phyloP scores from a whole-genome alignment of 2,329 filamentous ascomycete genomes.

The Fusarium anthophilum region DNA sequence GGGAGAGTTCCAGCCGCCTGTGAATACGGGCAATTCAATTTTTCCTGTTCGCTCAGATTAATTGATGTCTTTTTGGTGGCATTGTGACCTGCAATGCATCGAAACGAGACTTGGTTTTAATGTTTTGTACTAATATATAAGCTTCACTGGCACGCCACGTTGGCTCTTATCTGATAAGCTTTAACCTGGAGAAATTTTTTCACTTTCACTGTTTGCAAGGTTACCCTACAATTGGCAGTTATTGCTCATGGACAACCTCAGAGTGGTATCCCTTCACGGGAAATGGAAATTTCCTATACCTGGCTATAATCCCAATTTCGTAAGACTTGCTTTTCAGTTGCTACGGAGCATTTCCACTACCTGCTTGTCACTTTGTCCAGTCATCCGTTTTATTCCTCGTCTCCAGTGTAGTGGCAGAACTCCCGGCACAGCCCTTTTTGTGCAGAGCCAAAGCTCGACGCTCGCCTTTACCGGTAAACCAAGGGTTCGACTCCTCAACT shows the following conservation, averaged over 20 bases:
- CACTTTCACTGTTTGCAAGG: no score
- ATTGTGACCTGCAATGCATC: accelerated
- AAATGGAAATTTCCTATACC: accelerated
- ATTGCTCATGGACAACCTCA: background rate
- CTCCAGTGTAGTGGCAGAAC: accelerated
- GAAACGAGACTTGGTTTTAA: background rate
- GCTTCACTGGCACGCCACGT: accelerated
- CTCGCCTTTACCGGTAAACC: accelerated
- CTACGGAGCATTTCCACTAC: accelerated
- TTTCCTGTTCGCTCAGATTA: accelerated
- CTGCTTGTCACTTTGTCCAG: background rate
- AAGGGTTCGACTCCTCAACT: accelerated
- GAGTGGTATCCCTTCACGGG: background rate
- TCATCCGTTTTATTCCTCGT: accelerated
- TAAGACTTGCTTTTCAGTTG: accelerated
- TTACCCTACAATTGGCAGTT: background rate
- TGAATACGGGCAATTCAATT: background rate
- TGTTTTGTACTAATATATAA: background rate
- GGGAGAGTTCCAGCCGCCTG: slow-evolving; percentile 26
- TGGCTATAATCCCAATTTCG: background rate
- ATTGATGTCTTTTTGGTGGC: accelerated
- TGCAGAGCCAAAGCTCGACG: accelerated
- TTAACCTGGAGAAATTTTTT: background rate
- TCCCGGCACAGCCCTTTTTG: accelerated
- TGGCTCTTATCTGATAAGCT: background rate